Evolutionary conservation across 768 basidiomycete species (phyloP).

Genomic region (Termitomyces sp.): DNA sequence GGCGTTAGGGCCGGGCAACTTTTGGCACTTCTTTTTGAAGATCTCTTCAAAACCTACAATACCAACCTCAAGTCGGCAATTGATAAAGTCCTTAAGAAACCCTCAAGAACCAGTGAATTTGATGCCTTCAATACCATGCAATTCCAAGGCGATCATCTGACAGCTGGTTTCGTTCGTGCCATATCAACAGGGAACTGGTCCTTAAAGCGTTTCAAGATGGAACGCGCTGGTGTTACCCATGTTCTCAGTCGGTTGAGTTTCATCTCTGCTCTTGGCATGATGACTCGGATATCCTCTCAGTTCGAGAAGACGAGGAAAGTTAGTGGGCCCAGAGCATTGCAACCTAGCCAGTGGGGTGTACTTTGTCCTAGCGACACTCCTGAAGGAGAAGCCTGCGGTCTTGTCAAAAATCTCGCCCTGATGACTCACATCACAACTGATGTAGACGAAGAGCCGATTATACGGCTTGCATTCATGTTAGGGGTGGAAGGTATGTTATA

Average conservation of each 20-base stretch:
- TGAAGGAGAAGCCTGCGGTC: conserved; percentile 97
- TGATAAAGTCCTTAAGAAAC: conserved; percentile 96
- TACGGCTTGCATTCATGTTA: conserved; percentile 87
- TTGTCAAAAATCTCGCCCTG: conserved; percentile 96
- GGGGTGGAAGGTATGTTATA: conserved; percentile 81
- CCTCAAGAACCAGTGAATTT: conserved; percentile 89
- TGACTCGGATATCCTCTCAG: conserved; percentile 98
- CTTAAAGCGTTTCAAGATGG: conserved; percentile 98
- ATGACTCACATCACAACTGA: conserved; percentile 99
- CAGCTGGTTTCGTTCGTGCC: conserved; percentile 91
- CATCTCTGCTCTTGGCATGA: conserved; percentile 98
- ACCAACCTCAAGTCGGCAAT: conserved; percentile 91
- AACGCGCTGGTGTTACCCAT: conserved; percentile 96
- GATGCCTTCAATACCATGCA: conserved; percentile 94
- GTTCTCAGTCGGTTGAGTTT: conserved; percentile 93
- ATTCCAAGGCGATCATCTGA: conserved; percentile 95
- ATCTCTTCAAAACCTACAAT: conserved; percentile 98
- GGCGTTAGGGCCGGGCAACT: conserved; percentile 83
- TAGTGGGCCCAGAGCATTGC: conserved; percentile 92
- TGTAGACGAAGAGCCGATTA: conserved; percentile 92
- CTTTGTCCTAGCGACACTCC: conserved; percentile 98
- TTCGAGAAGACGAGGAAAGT: conserved; percentile 99
- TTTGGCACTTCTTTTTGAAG: conserved; percentile 92
- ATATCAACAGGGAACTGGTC: conserved; percentile 99
- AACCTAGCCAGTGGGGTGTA: conserved; percentile 99